These are phyloP conservation scores for Aspergillus affinis DNA, from an alignment of 495 filamentous ascomycete genomes.

Conservation along the genomic window DNA sequence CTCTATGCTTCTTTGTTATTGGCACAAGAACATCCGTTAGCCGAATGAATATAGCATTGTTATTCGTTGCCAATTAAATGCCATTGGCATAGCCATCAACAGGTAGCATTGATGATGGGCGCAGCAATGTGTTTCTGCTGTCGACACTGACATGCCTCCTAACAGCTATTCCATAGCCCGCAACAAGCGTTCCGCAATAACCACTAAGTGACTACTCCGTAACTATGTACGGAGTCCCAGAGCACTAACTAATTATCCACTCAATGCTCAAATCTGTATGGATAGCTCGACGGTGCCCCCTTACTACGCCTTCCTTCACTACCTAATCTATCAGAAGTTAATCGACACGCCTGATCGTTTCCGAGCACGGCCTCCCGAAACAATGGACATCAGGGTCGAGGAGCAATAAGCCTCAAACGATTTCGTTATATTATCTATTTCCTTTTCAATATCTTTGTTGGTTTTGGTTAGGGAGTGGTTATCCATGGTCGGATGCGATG, in stretches of 20 bases:
- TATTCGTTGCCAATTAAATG: neutral
- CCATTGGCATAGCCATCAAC: neutral
- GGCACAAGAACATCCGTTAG: neutral
- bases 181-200: too few species aligned
- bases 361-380: slow-evolving; percentile 15
- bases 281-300: too few species aligned
- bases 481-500: neutral
- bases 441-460: neutral
- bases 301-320: neutral
- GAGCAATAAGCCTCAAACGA: slow-evolving; percentile 2
- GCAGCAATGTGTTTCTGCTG: too few species aligned
- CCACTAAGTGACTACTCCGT: too few species aligned
- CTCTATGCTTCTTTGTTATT: neutral
- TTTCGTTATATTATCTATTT: neutral
- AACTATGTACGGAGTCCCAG: neutral
- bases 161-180: too few species aligned
- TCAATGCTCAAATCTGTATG: neutral
- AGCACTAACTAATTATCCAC: neutral
- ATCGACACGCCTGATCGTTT: slow-evolving; percentile 19
- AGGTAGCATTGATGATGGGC: neutral
- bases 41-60: neutral
- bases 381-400: slow-evolving; percentile 1
- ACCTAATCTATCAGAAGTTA: slow-evolving; percentile 9
- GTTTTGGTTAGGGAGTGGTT: neutral
- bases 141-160: too few species aligned